These are phyloP conservation scores for Cytospora mali DNA, from an alignment of 2,329 filamentous ascomycete species.

Conservation along the genomic window DNA sequence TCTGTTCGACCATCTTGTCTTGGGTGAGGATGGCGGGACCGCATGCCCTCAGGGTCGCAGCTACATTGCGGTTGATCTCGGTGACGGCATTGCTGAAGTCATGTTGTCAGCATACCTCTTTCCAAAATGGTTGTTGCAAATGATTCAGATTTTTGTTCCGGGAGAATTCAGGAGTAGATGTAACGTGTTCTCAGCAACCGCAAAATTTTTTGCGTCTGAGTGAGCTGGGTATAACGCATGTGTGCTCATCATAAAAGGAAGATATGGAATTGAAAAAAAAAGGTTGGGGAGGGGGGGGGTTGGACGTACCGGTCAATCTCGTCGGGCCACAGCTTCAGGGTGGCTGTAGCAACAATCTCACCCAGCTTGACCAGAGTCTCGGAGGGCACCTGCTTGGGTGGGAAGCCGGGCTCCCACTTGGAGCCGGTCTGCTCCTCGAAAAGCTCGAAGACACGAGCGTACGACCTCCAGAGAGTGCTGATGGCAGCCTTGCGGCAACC, in stretches of 20 bases:
- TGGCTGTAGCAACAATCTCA: slow-evolving; percentile 81
- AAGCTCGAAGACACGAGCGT: slow-evolving; percentile 86
- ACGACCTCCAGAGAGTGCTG: slow-evolving; percentile 89
- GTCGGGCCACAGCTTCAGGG: slow-evolving; percentile 82
- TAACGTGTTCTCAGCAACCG: slow-evolving; percentile 88
- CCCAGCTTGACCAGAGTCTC: slow-evolving; percentile 82
- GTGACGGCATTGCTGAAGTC: slow-evolving; percentile 76
- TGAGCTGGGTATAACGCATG: slow-evolving; percentile 98
- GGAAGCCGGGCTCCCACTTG: slow-evolving; percentile 90
- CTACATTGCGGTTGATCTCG: slow-evolving; percentile 92
- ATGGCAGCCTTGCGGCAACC: slow-evolving; percentile 91
- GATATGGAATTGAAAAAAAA: neutral
- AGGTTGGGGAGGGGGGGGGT: slow-evolving; percentile 28
- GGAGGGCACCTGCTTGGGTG: slow-evolving; percentile 77
- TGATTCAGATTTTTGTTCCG: slow-evolving; percentile 34
- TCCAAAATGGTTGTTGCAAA: slow-evolving; percentile 26
- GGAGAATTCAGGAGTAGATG: slow-evolving; percentile 50
- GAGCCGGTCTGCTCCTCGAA: slow-evolving; percentile 76
- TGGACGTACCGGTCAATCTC: slow-evolving; percentile 88
- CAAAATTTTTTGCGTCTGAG: slow-evolving; percentile 83
- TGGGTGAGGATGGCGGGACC: slow-evolving; percentile 83
- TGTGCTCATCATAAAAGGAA: slow-evolving; percentile 74
- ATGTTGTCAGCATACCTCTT: slow-evolving; percentile 46
- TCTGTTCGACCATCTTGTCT: slow-evolving; percentile 72
- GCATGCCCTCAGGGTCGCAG: slow-evolving; percentile 86